Percentiles rank a stretch among this genome's conserved stretches.
Conservation (phyloP, 495 filamentous ascomycete genomes). For the Aspergillus nanangensis region DNA sequence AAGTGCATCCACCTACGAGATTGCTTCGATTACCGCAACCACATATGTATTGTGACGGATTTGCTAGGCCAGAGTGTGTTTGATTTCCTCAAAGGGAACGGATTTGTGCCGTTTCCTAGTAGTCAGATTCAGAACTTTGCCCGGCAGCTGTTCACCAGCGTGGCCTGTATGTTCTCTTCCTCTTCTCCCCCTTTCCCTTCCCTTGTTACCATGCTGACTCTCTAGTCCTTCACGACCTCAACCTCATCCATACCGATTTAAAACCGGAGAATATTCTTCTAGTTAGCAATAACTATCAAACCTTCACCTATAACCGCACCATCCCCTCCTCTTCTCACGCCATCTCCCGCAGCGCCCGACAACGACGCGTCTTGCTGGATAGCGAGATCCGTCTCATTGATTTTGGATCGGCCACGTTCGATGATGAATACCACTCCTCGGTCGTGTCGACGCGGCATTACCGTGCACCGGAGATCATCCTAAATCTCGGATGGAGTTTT, state of each 20-base stretch:
- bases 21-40: conserved; percentile 95
- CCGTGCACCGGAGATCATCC: conserved; percentile 92
- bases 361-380: conserved; percentile 83
- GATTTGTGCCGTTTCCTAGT: conserved; percentile 96
- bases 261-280: conserved; percentile 98
- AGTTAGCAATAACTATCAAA: conserved; percentile 85
- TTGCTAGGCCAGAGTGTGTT: conserved; percentile 95
- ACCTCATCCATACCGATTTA: conserved; percentile 95
- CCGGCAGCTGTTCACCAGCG: conserved; percentile 92
- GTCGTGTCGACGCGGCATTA: conserved; percentile 97
- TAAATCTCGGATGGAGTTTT: conserved; percentile 95
- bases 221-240: conserved; percentile 90
- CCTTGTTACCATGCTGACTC: conserved; percentile 11
- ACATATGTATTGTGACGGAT: conserved; percentile 99
- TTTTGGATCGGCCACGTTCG: conserved; percentile 96
- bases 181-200: background rate
- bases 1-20: conserved; percentile 96
- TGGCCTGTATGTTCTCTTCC: conserved; percentile 85
- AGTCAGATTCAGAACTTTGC: conserved; percentile 98
- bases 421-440: conserved; percentile 97
- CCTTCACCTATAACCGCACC: conserved; percentile 91
- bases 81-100: conserved; percentile 93
- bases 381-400: conserved; percentile 97
- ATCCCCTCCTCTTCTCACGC: conserved; percentile 88
- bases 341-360: conserved; percentile 69